A percentile compares a stretch with the other conserved stretches of the same genome.
phyloP scores from a whole-genome alignment of 2,329 filamentous ascomycete species.

The Talaromyces sp. region DNA sequence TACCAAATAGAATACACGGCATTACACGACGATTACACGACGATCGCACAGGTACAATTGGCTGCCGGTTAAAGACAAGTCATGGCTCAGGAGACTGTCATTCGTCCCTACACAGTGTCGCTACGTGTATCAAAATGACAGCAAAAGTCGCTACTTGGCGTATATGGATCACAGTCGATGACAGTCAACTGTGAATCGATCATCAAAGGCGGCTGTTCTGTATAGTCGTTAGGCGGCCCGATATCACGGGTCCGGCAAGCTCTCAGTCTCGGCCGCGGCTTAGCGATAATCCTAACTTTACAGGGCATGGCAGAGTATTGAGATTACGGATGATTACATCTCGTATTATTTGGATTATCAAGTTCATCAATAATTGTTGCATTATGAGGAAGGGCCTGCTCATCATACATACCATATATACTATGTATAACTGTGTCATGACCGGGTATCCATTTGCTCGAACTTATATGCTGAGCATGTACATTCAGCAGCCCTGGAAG shows the following conservation, averaged over 20 bases:
- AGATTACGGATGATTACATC: neutral
- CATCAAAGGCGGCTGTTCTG: neutral
- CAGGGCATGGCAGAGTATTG: neutral
- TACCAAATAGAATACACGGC: neutral
- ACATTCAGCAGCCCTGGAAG: neutral
- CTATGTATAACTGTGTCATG: no score
- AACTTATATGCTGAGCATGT: neutral
- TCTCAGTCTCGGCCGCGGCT: neutral
- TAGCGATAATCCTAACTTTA: conserved; percentile 2
- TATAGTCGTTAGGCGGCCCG: neutral
- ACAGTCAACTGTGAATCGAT: neutral
- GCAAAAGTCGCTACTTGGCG: neutral
- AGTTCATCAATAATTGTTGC: no score
- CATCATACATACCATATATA: no score
- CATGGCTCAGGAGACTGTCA: neutral
- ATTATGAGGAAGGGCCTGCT: no score
- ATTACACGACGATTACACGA: neutral
- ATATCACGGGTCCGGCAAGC: neutral
- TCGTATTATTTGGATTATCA: neutral
- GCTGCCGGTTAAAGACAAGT: neutral
- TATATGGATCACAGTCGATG: neutral
- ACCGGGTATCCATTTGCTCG: neutral
- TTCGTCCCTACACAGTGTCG: neutral
- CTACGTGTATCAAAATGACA: neutral
- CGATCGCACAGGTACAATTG: neutral